These are phyloP conservation scores for Silene uniflora DNA, from an alignment of 148 eudicot species.

Conservation along the genomic window DNA sequence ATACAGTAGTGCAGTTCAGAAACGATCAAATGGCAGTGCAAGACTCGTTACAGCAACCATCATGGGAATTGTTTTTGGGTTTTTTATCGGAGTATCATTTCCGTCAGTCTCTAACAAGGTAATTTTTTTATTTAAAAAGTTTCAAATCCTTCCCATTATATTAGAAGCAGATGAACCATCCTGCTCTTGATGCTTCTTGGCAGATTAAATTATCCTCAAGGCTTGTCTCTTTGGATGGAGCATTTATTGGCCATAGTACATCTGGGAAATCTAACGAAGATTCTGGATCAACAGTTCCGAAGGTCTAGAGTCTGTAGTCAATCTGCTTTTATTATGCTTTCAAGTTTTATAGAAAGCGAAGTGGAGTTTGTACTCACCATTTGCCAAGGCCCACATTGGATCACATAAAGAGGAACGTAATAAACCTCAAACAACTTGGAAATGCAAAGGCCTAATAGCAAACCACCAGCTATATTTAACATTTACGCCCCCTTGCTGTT, in stretches of 20 bases:
- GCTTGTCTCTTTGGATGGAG: conserved; percentile 28
- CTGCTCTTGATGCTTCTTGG: conserved; percentile 1
- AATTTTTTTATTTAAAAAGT: neutral
- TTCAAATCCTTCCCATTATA: conserved; percentile 1
- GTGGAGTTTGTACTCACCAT: too few species aligned
- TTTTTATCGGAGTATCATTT: conserved; percentile 35
- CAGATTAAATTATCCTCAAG: conserved; percentile 33
- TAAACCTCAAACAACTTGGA: too few species aligned
- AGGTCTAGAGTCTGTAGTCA: conserved; percentile 16
- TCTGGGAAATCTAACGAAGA: conserved; percentile 26
- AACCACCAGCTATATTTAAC: neutral
- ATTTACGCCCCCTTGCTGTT: neutral
- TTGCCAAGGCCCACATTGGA: too few species aligned
- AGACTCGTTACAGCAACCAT: conserved; percentile 32
- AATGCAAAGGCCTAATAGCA: too few species aligned
- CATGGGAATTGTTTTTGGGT: conserved; percentile 32
- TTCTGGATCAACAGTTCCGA: conserved; percentile 26
- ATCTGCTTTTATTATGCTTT: neutral
- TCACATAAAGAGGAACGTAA: too few species aligned
- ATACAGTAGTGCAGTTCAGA: conserved; percentile 26
- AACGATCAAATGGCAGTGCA: conserved; percentile 32
- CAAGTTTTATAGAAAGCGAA: neutral
- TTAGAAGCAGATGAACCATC: neutral
- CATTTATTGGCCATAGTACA: conserved; percentile 6
- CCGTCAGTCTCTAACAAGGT: conserved; percentile 32